phyloP scores from a whole-genome alignment of 2,329 filamentous ascomycete species.

The Cercospora janseana region DNA sequence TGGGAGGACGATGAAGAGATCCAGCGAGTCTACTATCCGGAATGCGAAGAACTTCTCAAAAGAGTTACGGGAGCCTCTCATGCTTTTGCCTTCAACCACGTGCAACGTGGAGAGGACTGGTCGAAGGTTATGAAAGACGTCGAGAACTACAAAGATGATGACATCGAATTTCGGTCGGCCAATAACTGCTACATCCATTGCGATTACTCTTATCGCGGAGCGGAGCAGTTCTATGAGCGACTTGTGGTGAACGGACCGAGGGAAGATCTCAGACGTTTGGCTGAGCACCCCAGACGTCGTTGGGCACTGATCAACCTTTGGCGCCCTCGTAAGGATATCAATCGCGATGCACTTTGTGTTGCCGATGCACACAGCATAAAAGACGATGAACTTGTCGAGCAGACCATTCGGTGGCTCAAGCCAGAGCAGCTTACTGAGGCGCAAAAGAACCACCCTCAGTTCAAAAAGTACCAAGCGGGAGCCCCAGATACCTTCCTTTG shows the following conservation, averaged over 20 bases:
- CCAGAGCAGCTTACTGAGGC: constrained; percentile 13
- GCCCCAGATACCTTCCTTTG: constrained; percentile 13
- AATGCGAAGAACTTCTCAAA: constrained; percentile 12
- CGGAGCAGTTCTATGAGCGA: constrained; percentile 13
- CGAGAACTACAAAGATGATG: constrained; percentile 14
- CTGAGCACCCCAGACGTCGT: constrained; percentile 9
- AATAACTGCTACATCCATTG: constrained; percentile 16
- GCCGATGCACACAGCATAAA: constrained; percentile 14
- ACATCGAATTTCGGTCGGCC: constrained; percentile 8
- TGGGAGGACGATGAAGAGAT: constrained; percentile 18
- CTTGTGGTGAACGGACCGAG: constrained; percentile 10
- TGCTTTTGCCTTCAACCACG: constrained; percentile 13
- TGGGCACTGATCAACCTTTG: constrained; percentile 23
- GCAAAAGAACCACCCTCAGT: neutral
- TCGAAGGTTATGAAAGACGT: constrained; percentile 11
- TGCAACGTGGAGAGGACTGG: constrained; percentile 11
- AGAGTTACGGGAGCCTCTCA: constrained; percentile 14
- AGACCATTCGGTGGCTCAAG: constrained; percentile 10
- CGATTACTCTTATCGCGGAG: constrained; percentile 14
- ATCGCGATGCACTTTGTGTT: constrained; percentile 16
- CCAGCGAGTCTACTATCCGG: constrained; percentile 11
- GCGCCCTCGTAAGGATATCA: constrained; percentile 14
- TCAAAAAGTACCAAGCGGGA: constrained; percentile 13
- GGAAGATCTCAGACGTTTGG: constrained; percentile 13
- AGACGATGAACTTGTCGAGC: constrained; percentile 16